A percentile compares a stretch with the other conserved stretches of the same genome.
Evolutionary conservation across 1,284 basidiomycete species (phyloP).

Genomic region (Erythrobasidium hasegawianum): DNA sequence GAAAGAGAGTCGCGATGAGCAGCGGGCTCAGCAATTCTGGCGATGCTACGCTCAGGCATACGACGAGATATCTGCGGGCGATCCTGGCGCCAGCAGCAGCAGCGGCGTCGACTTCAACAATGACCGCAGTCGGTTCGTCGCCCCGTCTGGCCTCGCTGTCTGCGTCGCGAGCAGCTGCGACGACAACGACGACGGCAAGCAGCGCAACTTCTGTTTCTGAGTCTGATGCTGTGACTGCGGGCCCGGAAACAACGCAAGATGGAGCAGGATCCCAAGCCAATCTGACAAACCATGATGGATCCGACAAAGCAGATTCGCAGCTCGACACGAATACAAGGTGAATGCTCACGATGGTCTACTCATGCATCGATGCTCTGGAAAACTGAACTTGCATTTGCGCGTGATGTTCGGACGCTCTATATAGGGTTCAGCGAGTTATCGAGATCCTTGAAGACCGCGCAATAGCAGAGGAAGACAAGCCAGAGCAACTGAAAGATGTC

Average conservation of each 20-base stretch:
- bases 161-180: neutral
- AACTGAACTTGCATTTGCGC: neutral
- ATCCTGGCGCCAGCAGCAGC: constrained; percentile 20
- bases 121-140: neutral
- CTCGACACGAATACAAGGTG: constrained; percentile 3
- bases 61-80: constrained; percentile 28
- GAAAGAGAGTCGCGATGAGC: neutral
- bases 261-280: no score
- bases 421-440: constrained; percentile 31
- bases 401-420: neutral
- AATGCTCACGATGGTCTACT: neutral
- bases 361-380: neutral
- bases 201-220: neutral
- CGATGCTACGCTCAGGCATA: constrained; percentile 7
- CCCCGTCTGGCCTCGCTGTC: neutral
- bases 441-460: constrained; percentile 37
- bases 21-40: constrained; percentile 1
- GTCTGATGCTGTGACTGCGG: neutral
- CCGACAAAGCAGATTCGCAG: neutral
- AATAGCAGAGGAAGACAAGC: constrained; percentile 45
- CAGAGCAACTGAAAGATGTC: constrained; percentile 42
- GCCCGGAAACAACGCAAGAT: no score
- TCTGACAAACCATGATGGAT: no score
- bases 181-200: neutral
- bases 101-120: neutral